Percentiles rank a stretch among this genome's conserved stretches.
Evolutionary conservation across 495 filamentous ascomycete species (phyloP).

Genomic region (Polyplosphaeria fusca): DNA sequence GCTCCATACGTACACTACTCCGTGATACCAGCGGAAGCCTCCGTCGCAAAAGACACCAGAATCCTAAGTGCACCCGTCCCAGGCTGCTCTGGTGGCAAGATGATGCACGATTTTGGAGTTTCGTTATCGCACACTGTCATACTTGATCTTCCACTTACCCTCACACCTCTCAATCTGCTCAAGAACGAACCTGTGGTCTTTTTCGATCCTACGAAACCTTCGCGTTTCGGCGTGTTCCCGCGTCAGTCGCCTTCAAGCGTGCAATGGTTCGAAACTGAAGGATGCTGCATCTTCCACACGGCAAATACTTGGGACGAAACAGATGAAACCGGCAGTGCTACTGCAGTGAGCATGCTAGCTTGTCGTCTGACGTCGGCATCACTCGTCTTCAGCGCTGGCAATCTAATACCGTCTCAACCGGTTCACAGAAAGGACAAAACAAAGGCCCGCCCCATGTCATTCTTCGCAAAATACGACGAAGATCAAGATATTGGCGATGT

Average conservation of each 20-base stretch:
- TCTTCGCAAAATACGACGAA: slow-evolving; percentile 40
- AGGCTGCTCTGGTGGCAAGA: slow-evolving; percentile 57
- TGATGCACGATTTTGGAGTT: slow-evolving; percentile 73
- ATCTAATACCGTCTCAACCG: slow-evolving; percentile 47
- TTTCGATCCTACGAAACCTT: slow-evolving; percentile 51
- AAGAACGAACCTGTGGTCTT: slow-evolving; percentile 52
- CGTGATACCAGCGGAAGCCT: slow-evolving; percentile 44
- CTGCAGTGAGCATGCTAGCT: slow-evolving; percentile 55
- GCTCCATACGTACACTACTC: slow-evolving; percentile 65
- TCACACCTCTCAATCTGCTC: slow-evolving; percentile 57
- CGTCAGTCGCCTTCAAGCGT: slow-evolving; percentile 52
- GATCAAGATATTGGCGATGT: slow-evolving; percentile 8
- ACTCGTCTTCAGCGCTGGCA: slow-evolving; percentile 57
- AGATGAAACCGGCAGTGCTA: slow-evolving; percentile 24
- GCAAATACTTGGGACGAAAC: slow-evolving; percentile 60
- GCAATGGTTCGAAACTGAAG: slow-evolving; percentile 61
- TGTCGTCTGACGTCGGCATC: slow-evolving; percentile 61
- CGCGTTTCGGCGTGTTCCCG: slow-evolving; percentile 63
- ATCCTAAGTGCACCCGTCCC: slow-evolving; percentile 51
- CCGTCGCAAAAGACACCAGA: background rate
- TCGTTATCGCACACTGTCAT: slow-evolving; percentile 58
- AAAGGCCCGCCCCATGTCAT: slow-evolving; percentile 27
- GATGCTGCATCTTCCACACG: slow-evolving; percentile 65
- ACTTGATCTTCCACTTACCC: slow-evolving; percentile 61
- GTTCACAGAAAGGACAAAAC: background rate